Evolutionary conservation across 208 protist genomes (phyloP), one percentile per base, ranked within the genome.

Genomic region (Paratrypanosoma confusum): DNA sequence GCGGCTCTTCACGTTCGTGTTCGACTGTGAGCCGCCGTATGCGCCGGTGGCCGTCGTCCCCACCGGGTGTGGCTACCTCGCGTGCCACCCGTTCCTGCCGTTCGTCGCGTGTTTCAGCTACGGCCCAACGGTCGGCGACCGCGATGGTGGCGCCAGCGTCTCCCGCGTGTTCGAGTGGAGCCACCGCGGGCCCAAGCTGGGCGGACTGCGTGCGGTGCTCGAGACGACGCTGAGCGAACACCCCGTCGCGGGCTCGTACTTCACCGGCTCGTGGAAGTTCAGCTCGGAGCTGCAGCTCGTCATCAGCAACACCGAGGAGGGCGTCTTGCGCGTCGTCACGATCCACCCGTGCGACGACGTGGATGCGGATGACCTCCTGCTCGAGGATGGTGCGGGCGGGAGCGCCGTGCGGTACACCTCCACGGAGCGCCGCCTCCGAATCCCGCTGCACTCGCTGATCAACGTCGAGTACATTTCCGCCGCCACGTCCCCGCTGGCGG

Each of bases 241-340:
- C n/a, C 29, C 11, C 29, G 10, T 33, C 13, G 29, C 11, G 11
- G 29, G 29, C 29, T 10, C 11, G 10, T 68, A 47, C 56, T 75
- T 63, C 48, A 72, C 56, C 51, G 74, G 78, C 42, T 82, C 77
- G 20, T 91, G 81, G 81, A 87, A 91, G 65, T 87, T 87, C 40
- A 76, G 68, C 55, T 58, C 52, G 23, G 60, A 79, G 24, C 45
- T 77, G 17, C 71, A 86, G 64, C 35, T 90, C 16, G 67, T 57
- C 8, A 42, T 90, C 8, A 56, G 67, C 41, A 84, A 86, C 46
- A 21, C 79, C 10, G 59, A 61, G 44, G 73, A 83, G 25, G 70
- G 73, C n/a, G 44, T 46, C 25, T 26, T 84, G 53, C 55, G 56
- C 32, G 57, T 90, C 42, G 26, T 90, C 39, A 61, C 74, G 25